Base-by-base conservation (phyloP, 2,329 filamentous ascomycete genomes). In the Pseudomassariella vexata region DNA sequence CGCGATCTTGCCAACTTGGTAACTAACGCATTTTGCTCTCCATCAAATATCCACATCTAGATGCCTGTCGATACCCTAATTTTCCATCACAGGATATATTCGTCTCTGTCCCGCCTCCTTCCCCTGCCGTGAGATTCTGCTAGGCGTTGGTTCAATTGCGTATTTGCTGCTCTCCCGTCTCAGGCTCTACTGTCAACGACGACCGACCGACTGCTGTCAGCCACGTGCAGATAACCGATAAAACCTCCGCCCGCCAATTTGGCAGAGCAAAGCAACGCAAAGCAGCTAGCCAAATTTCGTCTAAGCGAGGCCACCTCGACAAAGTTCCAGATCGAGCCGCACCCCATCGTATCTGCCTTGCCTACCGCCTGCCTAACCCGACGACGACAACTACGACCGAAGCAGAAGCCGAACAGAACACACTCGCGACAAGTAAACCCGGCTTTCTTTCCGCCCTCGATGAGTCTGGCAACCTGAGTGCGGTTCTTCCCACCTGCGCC, bases 151-250 rank as follows among this genome's bases (percentile, higher is more conserved):
- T n/a, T n/a, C n/a, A n/a, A n/a, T n/a, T n/a, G n/a, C n/a, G n/a
- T n/a, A n/a, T n/a, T n/a, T n/a, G n/a, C n/a, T n/a, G n/a, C n/a
- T n/a, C n/a, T n/a, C n/a, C n/a, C n/a, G n/a, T n/a, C n/a, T n/a
- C n/a, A n/a, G n/a, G n/a, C n/a, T n/a, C n/a, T n/a, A n/a, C n/a
- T n/a, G n/a, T n/a, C n/a, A n/a, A n/a, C n/a, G n/a, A n/a, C n/a
- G n/a, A n/a, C n/a, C n/a, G n/a, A n/a, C n/a, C 19, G 21, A 28
- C 7, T 10, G 14, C 24, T 24, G 20, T n/a, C 11, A 28, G 32
- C 38, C 37, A 43, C 37, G 38, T 45, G 42, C 35, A 40, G 39
- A 43, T 42, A 43, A 37, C 6, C 28, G 45, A 44, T 45, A 44
- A 50, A 32, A 32, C 19, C 21, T 14, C 14, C n/a, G n/a, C 17